Evolutionary conservation across 2,329 filamentous ascomycete species (phyloP), one percentile per base, ranked within the genome.

Genomic region (Beauveria scarabaeidicola): DNA sequence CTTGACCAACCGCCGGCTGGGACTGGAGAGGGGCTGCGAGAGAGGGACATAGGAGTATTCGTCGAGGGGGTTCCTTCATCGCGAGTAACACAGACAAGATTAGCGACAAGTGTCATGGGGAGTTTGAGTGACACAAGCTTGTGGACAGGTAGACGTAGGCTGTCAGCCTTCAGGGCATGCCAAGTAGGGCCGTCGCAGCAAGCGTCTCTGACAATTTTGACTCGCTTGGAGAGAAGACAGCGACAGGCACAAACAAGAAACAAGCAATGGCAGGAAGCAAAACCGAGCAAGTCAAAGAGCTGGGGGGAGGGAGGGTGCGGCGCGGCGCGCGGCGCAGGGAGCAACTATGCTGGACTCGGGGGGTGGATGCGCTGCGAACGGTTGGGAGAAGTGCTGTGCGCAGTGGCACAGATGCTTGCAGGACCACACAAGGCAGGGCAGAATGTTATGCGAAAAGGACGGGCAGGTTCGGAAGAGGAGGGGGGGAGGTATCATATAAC

Each of bases 1-100:
- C 88, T 94, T 60, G 90, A 85, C 92, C 93, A 97, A 67, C 91
- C 91, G 70, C 90, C 91, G 68, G 89, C 88, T 63, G 86, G 88
- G 63, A 85, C 82, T 63, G 92, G 93, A 59, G 91, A 96, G 54
- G 92, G 90, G 70, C 90, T 95, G 75, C 91, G 86, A 66, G 91
- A 94, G 63, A 93, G 77, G 66, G 89, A 89, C 92, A 96, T 96
- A 68, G 77, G 75, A 65, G 74, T 69, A 67, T 75, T 78, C 65
- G 74, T 69, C 66, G 75, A 78, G 47, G 84, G 80, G 55, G 80
- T 85, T 69, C 82, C 79, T 82, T 72, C 61, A 67, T 59, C 13
- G 61, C 43, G 53, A 38, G 43, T 59, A 53, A 61, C 63, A 65
- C 62, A 64, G 58, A 64, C 40, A 40, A 58, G 62, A 61, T 71